Conservation (phyloP, 495 filamentous ascomycete species). For the Aspergillus avenaceus region DNA sequence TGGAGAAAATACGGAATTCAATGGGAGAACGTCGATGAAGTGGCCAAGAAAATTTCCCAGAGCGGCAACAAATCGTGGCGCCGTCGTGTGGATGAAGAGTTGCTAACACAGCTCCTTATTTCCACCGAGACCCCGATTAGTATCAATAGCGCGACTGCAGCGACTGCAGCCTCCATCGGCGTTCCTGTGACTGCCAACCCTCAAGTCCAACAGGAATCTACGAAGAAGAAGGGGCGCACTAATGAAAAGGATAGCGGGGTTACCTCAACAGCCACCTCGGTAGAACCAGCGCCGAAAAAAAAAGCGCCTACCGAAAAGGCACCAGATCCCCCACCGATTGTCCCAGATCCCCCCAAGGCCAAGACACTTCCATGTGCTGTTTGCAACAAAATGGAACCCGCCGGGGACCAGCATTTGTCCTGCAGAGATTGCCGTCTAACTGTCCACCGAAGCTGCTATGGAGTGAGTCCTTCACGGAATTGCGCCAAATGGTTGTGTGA, state of each 20-base stretch:
- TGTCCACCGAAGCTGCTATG: constrained; percentile 93
- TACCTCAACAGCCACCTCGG: constrained; percentile 41
- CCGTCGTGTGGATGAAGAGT: constrained; percentile 83
- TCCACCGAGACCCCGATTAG: constrained; percentile 48
- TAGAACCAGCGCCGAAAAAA: constrained; percentile 56
- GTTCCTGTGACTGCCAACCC: constrained; percentile 39
- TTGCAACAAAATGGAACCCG: constrained; percentile 68
- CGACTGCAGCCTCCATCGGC: constrained; percentile 41
- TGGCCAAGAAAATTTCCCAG: constrained; percentile 81
- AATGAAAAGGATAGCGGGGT: constrained; percentile 42
- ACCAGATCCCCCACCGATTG: constrained; percentile 52
- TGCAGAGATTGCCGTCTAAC: constrained; percentile 85
- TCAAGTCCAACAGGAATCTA: constrained; percentile 42
- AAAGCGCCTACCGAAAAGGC: constrained; percentile 52
- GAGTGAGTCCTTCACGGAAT: constrained; percentile 65
- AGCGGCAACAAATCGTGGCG: constrained; percentile 84
- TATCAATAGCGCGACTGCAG: constrained; percentile 42
- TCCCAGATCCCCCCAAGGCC: constrained; percentile 70
- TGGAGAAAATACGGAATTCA: constrained; percentile 95
- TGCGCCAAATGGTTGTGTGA: constrained; percentile 89
- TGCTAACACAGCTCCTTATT: constrained; percentile 71
- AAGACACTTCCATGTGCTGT: constrained; percentile 80
- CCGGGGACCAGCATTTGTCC: constrained; percentile 65
- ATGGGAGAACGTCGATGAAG: constrained; percentile 92
- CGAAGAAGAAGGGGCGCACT: constrained; percentile 58